Percentiles rank a stretch among this genome's conserved stretches.
Evolutionary conservation across 2,329 filamentous ascomycete genomes (phyloP).

Genomic region (Lithohypha guttulata): DNA sequence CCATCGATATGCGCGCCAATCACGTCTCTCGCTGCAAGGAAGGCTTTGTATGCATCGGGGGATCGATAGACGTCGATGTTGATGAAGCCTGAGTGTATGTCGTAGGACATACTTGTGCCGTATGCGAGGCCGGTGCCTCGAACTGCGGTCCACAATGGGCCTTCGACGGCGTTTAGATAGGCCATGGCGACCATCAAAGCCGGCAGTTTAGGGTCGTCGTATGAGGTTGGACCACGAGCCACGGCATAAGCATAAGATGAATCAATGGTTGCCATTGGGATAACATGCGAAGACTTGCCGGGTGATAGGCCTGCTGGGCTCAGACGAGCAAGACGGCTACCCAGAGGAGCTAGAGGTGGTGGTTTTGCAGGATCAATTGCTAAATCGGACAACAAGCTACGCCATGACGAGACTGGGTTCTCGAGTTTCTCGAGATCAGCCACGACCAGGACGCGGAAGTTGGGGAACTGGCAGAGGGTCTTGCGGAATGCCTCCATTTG

Average conservation of each 20-base stretch:
- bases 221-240: constrained; percentile 62
- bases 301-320: constrained; percentile 64
- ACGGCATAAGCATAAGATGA: constrained; percentile 78
- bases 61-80: constrained; percentile 83
- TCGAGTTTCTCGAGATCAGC: constrained; percentile 66
- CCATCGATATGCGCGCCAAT: constrained; percentile 66
- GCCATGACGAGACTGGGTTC: constrained; percentile 71
- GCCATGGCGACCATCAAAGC: constrained; percentile 78
- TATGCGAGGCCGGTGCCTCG: constrained; percentile 91
- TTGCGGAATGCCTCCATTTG: constrained; percentile 69
- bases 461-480: constrained; percentile 69
- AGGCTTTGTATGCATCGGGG: constrained; percentile 79
- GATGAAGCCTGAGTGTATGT: constrained; percentile 67
- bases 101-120: constrained; percentile 67
- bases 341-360: constrained; percentile 52
- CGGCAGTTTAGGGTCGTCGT: constrained; percentile 65
- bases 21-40: constrained; percentile 62
- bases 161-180: constrained; percentile 88
- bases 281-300: constrained; percentile 64
- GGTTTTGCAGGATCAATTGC: constrained; percentile 36
- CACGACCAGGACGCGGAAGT: constrained; percentile 75
- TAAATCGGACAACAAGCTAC: constrained; percentile 47
- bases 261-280: constrained; percentile 87
- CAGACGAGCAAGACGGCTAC: constrained; percentile 58
- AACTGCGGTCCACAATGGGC: constrained; percentile 85